phyloP scores from a whole-genome alignment of 345 rosid genomes.

The Combretum micranthum region DNA sequence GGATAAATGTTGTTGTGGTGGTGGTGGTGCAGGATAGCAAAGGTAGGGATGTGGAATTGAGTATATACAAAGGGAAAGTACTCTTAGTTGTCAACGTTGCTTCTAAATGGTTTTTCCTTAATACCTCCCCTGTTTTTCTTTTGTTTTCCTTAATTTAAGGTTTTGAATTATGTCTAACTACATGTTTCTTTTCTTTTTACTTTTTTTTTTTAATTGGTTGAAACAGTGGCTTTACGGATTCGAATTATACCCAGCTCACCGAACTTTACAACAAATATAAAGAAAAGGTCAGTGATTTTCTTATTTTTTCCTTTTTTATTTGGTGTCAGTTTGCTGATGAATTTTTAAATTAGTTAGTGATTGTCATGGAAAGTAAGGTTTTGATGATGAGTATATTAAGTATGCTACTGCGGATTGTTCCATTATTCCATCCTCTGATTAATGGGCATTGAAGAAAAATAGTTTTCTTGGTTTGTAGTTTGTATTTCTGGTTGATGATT shows the following conservation, averaged over 20 bases:
- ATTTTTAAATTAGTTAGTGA: background rate
- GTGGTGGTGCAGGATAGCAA: conserved; percentile 42
- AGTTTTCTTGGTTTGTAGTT: no score
- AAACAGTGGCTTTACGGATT: conserved; percentile 68
- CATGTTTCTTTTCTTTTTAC: background rate
- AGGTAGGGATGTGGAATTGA: conserved; percentile 66
- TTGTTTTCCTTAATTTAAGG: background rate
- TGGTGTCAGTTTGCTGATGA: background rate
- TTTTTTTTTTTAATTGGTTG: conserved; percentile 1
- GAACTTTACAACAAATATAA: conserved; percentile 59
- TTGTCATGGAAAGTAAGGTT: background rate
- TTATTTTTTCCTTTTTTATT: background rate
- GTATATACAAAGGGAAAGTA: conserved; percentile 68
- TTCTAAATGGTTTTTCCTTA: conserved; percentile 61
- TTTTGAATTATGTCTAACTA: background rate
- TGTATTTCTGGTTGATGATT: no score
- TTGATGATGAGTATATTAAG: background rate
- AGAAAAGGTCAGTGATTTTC: conserved; percentile 41
- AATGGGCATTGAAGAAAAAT: no score
- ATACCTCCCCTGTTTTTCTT: background rate
- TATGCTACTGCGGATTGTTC: no score
- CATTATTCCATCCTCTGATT: no score
- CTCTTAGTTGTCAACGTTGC: conserved; percentile 87
- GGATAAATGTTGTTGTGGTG: background rate
- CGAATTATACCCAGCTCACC: conserved; percentile 80